Conservation (phyloP, 2,329 filamentous ascomycete species). For the Hypoxylon sp. region DNA sequence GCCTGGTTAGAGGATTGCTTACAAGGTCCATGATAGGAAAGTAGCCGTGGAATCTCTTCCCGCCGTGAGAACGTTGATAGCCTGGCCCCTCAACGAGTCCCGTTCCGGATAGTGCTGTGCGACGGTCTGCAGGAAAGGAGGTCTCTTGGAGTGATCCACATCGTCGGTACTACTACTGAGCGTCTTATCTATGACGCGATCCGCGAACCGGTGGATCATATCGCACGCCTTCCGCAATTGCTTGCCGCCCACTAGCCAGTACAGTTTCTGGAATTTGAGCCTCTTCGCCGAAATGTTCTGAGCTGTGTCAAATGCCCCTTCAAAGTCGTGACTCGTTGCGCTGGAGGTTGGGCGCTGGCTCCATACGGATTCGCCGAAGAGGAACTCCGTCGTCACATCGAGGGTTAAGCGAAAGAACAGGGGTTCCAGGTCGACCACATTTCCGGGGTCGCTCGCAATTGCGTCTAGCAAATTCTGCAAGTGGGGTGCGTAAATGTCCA, state of each 20-base stretch:
- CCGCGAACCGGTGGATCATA: conserved; percentile 46
- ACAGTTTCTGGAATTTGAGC: conserved; percentile 44
- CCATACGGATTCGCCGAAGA: conserved; percentile 50
- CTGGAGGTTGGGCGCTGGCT: conserved; percentile 32
- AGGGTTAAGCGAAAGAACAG: conserved; percentile 50
- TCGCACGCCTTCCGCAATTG: conserved; percentile 42
- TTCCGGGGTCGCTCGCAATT: conserved; percentile 29
- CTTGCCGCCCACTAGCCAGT: conserved; percentile 45
- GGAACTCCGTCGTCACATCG: conserved; percentile 50
- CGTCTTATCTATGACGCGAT: conserved; percentile 47
- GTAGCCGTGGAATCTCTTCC: conserved; percentile 50
- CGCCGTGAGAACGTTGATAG: conserved; percentile 50
- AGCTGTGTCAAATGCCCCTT: conserved; percentile 45
- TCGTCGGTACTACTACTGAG: conserved; percentile 32
- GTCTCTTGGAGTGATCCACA: conserved; percentile 32
- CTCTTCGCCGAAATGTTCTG: conserved; percentile 44
- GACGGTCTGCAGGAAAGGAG: conserved; percentile 46
- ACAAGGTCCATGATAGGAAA: conserved; percentile 50
- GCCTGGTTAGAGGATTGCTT: conserved; percentile 9
- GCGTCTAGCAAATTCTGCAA: conserved; percentile 43
- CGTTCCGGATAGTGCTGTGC: conserved; percentile 42
- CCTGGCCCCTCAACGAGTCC: conserved; percentile 46
- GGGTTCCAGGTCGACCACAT: conserved; percentile 47
- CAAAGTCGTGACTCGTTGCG: conserved; percentile 37
- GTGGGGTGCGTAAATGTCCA: conserved; percentile 45